Base-by-base conservation (phyloP, 371 early-diverging fungal species). In the Rhizoclosmatium hyalinum region DNA sequence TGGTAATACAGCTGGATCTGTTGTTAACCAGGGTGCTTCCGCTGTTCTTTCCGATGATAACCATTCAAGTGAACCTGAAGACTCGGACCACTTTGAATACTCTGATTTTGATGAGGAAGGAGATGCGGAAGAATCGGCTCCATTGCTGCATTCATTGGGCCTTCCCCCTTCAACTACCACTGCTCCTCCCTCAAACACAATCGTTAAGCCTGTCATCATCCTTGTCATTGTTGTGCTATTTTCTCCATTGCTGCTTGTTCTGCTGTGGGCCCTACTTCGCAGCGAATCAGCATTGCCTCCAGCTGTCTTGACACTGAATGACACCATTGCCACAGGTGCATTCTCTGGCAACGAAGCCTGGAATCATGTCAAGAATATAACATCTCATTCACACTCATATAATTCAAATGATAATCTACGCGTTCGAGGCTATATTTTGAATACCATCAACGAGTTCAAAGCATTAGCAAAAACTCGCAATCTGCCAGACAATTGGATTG, bases 331-430 rank as follows among this genome's bases (percentile, higher is more conserved):
- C 6, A 14, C 46, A n/a, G 42, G 56, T n/a, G 44, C n/a, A 6
- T 32, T 62, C n/a, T 56, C 57, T 12, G 73, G 72, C 14, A 24
- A n/a, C n/a, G 74, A 57, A 3, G 77, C 77, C 10, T 77, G 77
- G 77, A 45, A 53, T 2, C 77, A 77, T 47, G 39, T 73, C n/a
- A 45, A 44, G 46, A 64, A 46, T 46, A 73, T 77, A 14, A 12
- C 74, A 4, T 63, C 43, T 5, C 21, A 50, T 14, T 5, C 69
- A 3, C 77, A 77, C 61, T 24, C 68, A 63, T 73, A 62, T 57
- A 77, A 77, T 56, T 68, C 74, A 17, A 50, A 63, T 12, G 58
- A 68, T 3, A 77, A 77, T 54, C 47, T 70, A 17, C 56, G 53
- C 3, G 73, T 77, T 17, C 19, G 74, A 19, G 53, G 12, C 3